A percentile compares a stretch with the other conserved stretches of the same genome.
phyloP scores from a whole-genome alignment of 306 rosid genomes.

The Albizia julibrissin region DNA sequence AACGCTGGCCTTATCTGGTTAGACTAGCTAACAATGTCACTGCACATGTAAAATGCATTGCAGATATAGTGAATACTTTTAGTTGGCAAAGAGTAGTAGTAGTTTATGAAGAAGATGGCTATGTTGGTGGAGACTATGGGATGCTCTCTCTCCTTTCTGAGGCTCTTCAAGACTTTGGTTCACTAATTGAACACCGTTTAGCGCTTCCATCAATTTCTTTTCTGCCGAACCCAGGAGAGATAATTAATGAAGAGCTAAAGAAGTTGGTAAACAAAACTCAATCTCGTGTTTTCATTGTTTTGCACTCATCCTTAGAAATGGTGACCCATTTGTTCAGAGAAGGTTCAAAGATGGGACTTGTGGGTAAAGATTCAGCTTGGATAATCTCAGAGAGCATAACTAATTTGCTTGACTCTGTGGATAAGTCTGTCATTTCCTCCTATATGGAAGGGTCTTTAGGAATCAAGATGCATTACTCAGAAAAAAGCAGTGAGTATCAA shows the following conservation, averaged over 20 bases:
- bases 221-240: conserved; percentile 37
- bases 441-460: conserved; percentile 69
- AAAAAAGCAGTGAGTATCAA: conserved; percentile 35
- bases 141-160: conserved; percentile 52
- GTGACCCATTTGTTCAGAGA: conserved; percentile 56
- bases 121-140: conserved; percentile 48
- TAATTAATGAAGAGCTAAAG: conserved; percentile 43
- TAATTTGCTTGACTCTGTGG: conserved; percentile 49
- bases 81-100: conserved; percentile 55
- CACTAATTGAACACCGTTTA: conserved; percentile 57
- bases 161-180: conserved; percentile 56
- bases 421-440: conserved; percentile 43
- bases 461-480: conserved; percentile 55
- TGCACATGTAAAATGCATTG: conserved; percentile 46
- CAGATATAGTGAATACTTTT: conserved; percentile 47
- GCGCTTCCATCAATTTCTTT: conserved; percentile 57
- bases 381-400: conserved; percentile 60
- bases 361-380: conserved; percentile 63
- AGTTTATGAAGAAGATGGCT: conserved; percentile 51
- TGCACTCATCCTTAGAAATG: conserved; percentile 56
- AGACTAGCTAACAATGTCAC: conserved; percentile 40
- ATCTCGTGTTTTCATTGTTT: conserved; percentile 65
- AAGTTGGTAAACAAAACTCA: conserved; percentile 45
- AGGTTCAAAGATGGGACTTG: conserved; percentile 59
- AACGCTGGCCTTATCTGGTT: conserved; percentile 55